Base-by-base conservation (phyloP, 208 protist genomes). In the Vickermania spadyakhi region DNA sequence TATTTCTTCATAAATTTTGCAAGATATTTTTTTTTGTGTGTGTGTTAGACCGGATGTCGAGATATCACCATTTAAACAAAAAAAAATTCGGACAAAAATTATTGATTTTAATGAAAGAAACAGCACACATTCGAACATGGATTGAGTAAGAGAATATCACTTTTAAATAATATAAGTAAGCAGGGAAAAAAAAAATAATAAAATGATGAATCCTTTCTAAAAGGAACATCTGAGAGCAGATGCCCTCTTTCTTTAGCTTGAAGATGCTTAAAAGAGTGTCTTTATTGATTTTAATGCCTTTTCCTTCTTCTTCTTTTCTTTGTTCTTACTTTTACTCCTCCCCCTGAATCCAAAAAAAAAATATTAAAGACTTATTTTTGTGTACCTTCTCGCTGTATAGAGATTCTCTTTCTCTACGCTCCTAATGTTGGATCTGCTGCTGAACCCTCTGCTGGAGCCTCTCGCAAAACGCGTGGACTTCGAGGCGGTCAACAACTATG, bases 251-350 rank as follows among this genome's bases (percentile, higher is more conserved):
- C 53, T 51, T 55, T 2, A n/a, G n/a, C n/a, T n/a, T n/a, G n/a
- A n/a, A n/a, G n/a, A n/a, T n/a, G n/a, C n/a, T n/a, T n/a, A n/a
- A n/a, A n/a, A n/a, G n/a, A n/a, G n/a, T 66, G 14, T 51, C 1
- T 21, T 60, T 52, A 1, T 62, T 62, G 52, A 49, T 66, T 26
- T 63, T 25, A 52, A 50, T 66, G 45, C 59, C 21, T 63, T 30
- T 42, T 30, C 30, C 0, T 68, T 2, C 18, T 45, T 45, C 36
- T 45, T 45, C 18, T 65, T 0, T 58, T 65, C 5, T 23, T 13
- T 41, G 21, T 22, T 66, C 13, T 58, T 31, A 28, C 22, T 60
- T 31, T 23, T 63, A 21, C 18, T 45, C 36, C 18, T 45, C 36
- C 18, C 18, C 36, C 18, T 45, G 36, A n/a, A n/a, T n/a, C n/a